Evolutionary conservation across 495 filamentous ascomycete species (phyloP), one percentile per base, ranked within the genome.

Genomic region (Tirmania nivea): DNA sequence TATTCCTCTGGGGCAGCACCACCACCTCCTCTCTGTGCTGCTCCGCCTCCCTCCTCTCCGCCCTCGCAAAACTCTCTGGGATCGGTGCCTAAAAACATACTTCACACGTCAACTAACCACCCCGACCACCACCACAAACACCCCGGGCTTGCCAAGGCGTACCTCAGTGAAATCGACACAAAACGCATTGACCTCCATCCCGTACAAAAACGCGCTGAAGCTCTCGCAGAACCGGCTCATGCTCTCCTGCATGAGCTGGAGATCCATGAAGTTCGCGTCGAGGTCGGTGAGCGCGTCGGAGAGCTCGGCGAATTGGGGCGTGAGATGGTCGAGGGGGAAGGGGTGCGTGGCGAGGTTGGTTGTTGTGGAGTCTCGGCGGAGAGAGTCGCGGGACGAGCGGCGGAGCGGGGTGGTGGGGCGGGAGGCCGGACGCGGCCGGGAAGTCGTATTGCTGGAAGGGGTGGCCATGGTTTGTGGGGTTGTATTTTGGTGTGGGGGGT

Each of bases 81-180:
- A 31, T 7, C 25, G 25, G 25, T 31, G 25, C 25, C 25, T 31
- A 31, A 31, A 31, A 5, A 31, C n/a, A n/a, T n/a, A n/a, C n/a
- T n/a, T n/a, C n/a, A 31, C 25, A 31, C 25, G 25, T 31, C 25
- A 25, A 1, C 2, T 25, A 31, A 31, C 25, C 25, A 31, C 25
- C 2, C 25, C 25, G 3, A 31, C 25, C 25, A 1, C 25, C 25
- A 25, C 25, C 25, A 2, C 25, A 1, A 25, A 1, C 25, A 25
- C 25, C 25, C 5, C 25, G n/a, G n/a, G n/a, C n/a, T n/a, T n/a
- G n/a, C n/a, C n/a, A n/a, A n/a, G n/a, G n/a, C n/a, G n/a, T 70
- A 88, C 87, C 77, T 97, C 92, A 0, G 86, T 84, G 65, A 96
- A 96, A 69, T 96, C 90, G 37, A 96, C 88, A 66, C 90, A 97